Percentiles rank a stretch among this genome's conserved stretches.
Evolutionary conservation across 1,139 yeast species (phyloP).

Genomic region (Saccharomycopsis hybrid): DNA sequence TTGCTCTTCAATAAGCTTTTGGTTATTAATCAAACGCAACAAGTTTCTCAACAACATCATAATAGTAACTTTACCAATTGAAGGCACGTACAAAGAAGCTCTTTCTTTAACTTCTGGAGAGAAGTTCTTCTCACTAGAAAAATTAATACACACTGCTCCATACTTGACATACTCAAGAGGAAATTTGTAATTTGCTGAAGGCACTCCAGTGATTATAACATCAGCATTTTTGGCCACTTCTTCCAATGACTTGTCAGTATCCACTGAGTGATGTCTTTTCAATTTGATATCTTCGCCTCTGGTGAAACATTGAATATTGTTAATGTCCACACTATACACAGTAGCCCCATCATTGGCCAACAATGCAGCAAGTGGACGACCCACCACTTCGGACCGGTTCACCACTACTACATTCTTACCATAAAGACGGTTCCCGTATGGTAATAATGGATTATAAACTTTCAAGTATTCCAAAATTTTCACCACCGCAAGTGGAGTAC

Average conservation of each 20-base stretch:
- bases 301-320: slow-evolving; percentile 84
- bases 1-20: slow-evolving; percentile 20
- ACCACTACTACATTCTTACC: slow-evolving; percentile 89
- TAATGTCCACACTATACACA: slow-evolving; percentile 85
- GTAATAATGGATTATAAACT: slow-evolving; percentile 72
- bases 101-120: slow-evolving; percentile 68
- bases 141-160: slow-evolving; percentile 88
- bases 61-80: slow-evolving; percentile 93
- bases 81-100: slow-evolving; percentile 90
- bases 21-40: slow-evolving; percentile 70
- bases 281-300: slow-evolving; percentile 87
- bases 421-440: slow-evolving; percentile 85
- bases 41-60: slow-evolving; percentile 88
- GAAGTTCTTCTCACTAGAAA: slow-evolving; percentile 85
- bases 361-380: slow-evolving; percentile 92
- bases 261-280: slow-evolving; percentile 78
- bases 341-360: slow-evolving; percentile 97
- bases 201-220: slow-evolving; percentile 94
- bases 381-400: slow-evolving; percentile 93
- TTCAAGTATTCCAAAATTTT: slow-evolving; percentile 88
- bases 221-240: slow-evolving; percentile 72
- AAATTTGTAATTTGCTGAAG: slow-evolving; percentile 73
- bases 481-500: slow-evolving; percentile 93
- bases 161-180: slow-evolving; percentile 73
- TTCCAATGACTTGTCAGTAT: slow-evolving; percentile 49